Evolutionary conservation across 257 asterid genomes (phyloP).

Genomic region (Ligustrum vulgare): DNA sequence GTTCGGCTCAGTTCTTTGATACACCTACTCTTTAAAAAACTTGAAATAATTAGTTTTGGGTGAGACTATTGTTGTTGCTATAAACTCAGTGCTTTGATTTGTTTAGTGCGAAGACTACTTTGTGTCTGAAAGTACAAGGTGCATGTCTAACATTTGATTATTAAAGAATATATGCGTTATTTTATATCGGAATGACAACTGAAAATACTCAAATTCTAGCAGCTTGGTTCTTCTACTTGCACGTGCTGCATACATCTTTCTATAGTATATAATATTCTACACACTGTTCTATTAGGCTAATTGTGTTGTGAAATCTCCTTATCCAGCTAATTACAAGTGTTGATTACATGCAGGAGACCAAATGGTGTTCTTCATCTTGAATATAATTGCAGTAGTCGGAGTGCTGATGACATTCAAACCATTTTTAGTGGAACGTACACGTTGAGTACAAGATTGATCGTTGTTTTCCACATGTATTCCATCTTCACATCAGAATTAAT

Average conservation of each 20-base stretch:
- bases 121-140: not conserved
- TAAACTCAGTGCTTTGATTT: not conserved
- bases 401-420: conserved; percentile 61
- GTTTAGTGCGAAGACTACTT: not conserved
- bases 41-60: not conserved
- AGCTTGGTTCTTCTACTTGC: not conserved
- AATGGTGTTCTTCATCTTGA: conserved; percentile 30
- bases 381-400: conserved; percentile 50
- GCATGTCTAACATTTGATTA: too few species aligned
- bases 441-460: not conserved
- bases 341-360: not conserved
- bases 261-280: not conserved
- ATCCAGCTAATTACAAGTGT: not conserved
- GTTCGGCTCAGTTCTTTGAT: too few species aligned
- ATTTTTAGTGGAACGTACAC: conserved; percentile 40
- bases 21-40: not conserved
- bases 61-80: not conserved
- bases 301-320: not conserved
- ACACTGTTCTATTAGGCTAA: not conserved
- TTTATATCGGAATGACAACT: not conserved
- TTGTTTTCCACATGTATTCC: not conserved
- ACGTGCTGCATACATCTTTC: not conserved
- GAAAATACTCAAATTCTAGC: not conserved
- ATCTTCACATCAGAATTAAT: not conserved
- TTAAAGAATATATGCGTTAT: not conserved